Percentiles rank a stretch among this genome's conserved stretches.
Conservation (phyloP, 176 grass and related monocot species). For the Carex littledalei region DNA sequence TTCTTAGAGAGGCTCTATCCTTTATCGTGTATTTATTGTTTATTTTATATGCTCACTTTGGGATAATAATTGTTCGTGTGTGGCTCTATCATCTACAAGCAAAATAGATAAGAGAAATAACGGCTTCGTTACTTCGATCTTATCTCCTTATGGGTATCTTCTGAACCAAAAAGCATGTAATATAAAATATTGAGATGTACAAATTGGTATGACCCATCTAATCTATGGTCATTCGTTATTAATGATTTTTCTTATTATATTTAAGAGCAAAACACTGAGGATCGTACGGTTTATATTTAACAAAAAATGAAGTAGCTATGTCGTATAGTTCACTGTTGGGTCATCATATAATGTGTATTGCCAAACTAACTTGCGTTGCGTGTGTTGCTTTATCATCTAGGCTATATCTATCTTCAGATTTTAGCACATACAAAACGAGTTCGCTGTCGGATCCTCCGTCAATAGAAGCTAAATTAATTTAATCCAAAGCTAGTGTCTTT, state of each 20-base stretch:
- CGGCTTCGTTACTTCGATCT: neutral
- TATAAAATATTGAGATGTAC: neutral
- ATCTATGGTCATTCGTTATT: neutral
- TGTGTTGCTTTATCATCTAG: neutral
- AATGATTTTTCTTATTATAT: neutral
- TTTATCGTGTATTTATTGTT: neutral
- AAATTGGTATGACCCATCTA: neutral
- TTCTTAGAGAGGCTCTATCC: neutral
- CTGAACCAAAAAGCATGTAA: neutral
- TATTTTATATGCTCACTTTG: neutral
- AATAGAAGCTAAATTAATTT: no score
- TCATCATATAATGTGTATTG: neutral
- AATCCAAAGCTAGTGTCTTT: no score
- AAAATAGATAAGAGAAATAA: slow-evolving; percentile 16
- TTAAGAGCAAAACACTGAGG: neutral
- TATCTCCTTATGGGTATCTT: neutral
- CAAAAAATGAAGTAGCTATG: neutral
- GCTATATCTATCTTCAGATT: neutral
- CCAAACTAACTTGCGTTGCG: neutral
- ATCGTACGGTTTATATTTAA: no score
- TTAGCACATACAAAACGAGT: neutral
- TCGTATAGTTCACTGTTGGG: neutral
- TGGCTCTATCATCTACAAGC: slow-evolving; percentile 6
- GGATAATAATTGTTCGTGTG: neutral
- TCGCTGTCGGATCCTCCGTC: no score